Evolutionary conservation across 2,329 filamentous ascomycete species (phyloP), one percentile per base, ranked within the genome.

Genomic region (Periglandula ipomoeae): DNA sequence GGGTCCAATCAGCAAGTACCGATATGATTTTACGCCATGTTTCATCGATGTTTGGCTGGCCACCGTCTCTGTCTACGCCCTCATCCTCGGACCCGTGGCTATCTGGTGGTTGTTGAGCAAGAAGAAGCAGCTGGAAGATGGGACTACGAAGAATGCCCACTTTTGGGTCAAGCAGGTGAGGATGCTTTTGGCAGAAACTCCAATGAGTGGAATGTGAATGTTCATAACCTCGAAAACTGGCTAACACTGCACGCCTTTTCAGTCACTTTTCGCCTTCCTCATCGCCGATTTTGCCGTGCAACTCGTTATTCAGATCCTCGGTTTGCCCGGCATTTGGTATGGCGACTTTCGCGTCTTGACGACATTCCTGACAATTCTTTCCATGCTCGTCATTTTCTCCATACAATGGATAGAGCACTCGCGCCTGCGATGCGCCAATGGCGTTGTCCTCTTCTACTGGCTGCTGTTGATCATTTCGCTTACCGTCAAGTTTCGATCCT

Each of bases 21-120:
- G 91, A 65, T 96, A 89, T 68, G 93, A 98, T 70, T 89, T 98
- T 61, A 97, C 93, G 15, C 91, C 93, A 37, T 98, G 93, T 72
- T 98, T 98, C 64, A 82, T 97, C 59, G 94, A 98, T 65, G 80
- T 95, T 20, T 90, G 88, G 81, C 80, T 97, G 51, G 81, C 86
- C 30, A 70, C 76, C 2, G 87, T 95, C 24, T 87, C 88, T 8
- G 75, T 75, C 13, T 94, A 85, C 70, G 90, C 91, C 15, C 73
- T 96, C 22, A 48, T 96, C 22, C 76, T 84, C 54, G 93, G 93
- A 50, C 75, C 82, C 7, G 75, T 82, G 41, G 89, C 91, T 26
- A 70, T 95, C 38, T 91, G 84, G 81, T 87, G 87, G 72, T 73
- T 97, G 46, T 65, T 89, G 48, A 81, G 75, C 57, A 86, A 80